Evolutionary conservation across 192 early-diverging fungal genomes (phyloP), one percentile per base, ranked within the genome.

Genomic region (Backusella tuberculispora): DNA sequence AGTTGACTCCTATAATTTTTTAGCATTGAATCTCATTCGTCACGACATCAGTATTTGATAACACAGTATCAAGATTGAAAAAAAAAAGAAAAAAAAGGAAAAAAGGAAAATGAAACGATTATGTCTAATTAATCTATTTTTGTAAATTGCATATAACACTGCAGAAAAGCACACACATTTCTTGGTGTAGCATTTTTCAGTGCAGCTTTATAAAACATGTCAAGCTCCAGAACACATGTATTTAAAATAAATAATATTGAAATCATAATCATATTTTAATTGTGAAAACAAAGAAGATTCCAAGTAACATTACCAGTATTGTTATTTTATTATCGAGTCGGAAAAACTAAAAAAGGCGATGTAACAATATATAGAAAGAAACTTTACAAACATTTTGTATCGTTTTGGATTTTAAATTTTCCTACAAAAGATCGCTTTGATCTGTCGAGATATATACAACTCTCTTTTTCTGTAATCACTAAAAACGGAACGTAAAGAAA

Each of bases 351-450:
- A 60, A 60, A 60, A 60, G 53, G 53, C 21, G 21, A 60, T 60
- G 53, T 12, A 60, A 60, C 53, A 60, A 60, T 60, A 60, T 60
- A 60, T 26, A 60, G 53, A 60, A 60, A 24, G 53, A 60, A 60
- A 24, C 21, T 60, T 26, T 60, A 13, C 26, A 60, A 56, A 56
- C 24, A 56, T 19, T 26, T 56, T 56, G 13, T 24, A 21, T 56
- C 53, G 53, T 26, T 56, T 56, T 19, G 19, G 19, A n/a, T 56
- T 56, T 56, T 14, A 46, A 4, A 24, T 56, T 56, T 56, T 56
- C 21, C 9, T 56, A 21, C 19, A 19, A 24, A 56, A 24, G 53
- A 24, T 56, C 9, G 24, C 1, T 53, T 34, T 34, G 29, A 34
- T 34, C 29, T 34, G 29, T 34, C 0, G 21, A 26, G 42, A 10